Percentiles rank a stretch among this genome's conserved stretches.
phyloP scores from a whole-genome alignment of 2,329 filamentous ascomycete species.

The Coniochaeta prunicola region DNA sequence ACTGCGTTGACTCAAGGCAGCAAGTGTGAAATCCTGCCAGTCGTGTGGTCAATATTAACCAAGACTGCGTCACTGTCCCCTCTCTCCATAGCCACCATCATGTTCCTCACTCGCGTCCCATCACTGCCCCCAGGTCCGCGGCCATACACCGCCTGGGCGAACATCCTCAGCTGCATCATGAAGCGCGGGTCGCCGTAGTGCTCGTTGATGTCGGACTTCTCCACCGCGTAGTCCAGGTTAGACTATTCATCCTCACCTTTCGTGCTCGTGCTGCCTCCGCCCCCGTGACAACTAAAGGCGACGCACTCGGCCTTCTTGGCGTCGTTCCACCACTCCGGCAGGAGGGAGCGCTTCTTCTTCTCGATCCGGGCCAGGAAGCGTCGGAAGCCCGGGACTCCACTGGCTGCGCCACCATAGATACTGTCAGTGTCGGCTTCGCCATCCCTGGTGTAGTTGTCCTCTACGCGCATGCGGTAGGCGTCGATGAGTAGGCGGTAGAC shows the following conservation, averaged over 20 bases:
- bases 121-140: conserved; percentile 18
- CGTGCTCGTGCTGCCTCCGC: too few species aligned
- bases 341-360: conserved; percentile 17
- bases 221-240: conserved; percentile 7
- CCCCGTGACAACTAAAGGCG: conserved; percentile 19
- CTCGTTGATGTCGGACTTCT: conserved; percentile 20
- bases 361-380: conserved; percentile 25
- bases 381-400: conserved; percentile 24
- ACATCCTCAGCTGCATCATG: conserved; percentile 43
- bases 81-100: conserved; percentile 11
- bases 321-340: conserved; percentile 37
- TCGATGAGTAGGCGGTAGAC: conserved; percentile 40
- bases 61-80: background rate
- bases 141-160: conserved; percentile 32
- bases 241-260: conserved; percentile 22
- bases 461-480: conserved; percentile 37
- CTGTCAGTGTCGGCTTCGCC: conserved; percentile 18
- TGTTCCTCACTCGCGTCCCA: conserved; percentile 12
- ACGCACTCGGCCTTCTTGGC: conserved; percentile 31
- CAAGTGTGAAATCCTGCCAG: background rate
- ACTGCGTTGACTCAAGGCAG: background rate
- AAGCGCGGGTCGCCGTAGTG: conserved; percentile 35
- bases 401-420: conserved; percentile 8
- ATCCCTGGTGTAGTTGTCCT: conserved; percentile 24
- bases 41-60: background rate